These are phyloP conservation scores for Psilocybe cubensis DNA, from an alignment of 768 basidiomycete species.

Conservation along the genomic window DNA sequence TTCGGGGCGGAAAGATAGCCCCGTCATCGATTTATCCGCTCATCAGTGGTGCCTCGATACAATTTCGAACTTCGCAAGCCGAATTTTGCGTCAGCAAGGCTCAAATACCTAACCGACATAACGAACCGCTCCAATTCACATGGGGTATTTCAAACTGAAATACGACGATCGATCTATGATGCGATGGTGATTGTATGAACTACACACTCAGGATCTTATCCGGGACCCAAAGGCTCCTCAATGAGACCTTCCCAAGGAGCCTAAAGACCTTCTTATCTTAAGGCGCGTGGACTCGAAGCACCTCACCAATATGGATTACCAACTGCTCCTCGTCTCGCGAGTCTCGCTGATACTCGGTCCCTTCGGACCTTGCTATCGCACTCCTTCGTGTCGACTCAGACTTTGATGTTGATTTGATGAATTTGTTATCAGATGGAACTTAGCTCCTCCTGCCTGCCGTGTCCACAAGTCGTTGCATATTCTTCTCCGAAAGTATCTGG, in stretches of 20 bases:
- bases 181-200: not conserved
- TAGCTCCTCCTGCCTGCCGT: not conserved
- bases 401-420: not conserved
- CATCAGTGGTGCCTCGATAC: not conserved
- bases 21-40: not conserved
- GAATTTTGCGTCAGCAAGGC: not conserved
- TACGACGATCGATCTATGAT: constrained; percentile 1
- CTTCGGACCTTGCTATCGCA: not conserved
- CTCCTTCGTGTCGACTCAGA: not conserved
- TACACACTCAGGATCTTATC: constrained; percentile 1
- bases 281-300: not conserved
- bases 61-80: not conserved
- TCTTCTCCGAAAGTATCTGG: not conserved
- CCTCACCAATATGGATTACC: not conserved
- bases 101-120: not conserved
- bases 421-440: not conserved
- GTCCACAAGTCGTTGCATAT: not conserved
- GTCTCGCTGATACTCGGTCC: not conserved
- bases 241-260: not conserved
- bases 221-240: not conserved
- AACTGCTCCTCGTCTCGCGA: not conserved
- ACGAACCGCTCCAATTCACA: not conserved
- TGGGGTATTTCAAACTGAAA: constrained; percentile 4
- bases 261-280: not conserved
- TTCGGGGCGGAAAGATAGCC: not conserved